Percentiles rank a stretch among this genome's conserved stretches.
Evolutionary conservation across 75 land plant species (phyloP).

Genomic region (Pseudotsuga menziesii): DNA sequence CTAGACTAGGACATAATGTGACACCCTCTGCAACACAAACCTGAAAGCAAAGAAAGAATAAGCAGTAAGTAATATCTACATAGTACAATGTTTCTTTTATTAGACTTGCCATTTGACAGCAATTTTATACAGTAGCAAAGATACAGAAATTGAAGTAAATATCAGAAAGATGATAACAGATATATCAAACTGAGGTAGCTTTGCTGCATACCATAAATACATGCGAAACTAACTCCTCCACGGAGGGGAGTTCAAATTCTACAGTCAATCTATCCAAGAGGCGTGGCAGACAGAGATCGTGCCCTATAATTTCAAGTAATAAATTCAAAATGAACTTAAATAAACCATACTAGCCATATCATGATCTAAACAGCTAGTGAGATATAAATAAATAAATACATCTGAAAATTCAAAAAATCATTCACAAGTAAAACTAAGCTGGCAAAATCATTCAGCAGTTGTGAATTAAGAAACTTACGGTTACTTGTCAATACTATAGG

Average conservation of each 20-base stretch:
- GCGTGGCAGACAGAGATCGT: constrained; percentile 54
- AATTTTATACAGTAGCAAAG: not conserved
- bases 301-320: constrained; percentile 21
- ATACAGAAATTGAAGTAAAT: not conserved
- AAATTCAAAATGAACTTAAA: not conserved
- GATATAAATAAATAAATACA: not conserved
- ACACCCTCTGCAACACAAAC: constrained; percentile 70
- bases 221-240: constrained; percentile 46
- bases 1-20: constrained; percentile 22
- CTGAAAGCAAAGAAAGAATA: constrained; percentile 27
- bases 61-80: not conserved
- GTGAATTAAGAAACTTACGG: constrained; percentile 42
- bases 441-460: not conserved
- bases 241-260: constrained; percentile 50
- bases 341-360: not conserved
- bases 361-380: not conserved
- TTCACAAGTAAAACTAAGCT: not conserved
- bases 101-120: not conserved
- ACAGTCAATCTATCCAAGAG: constrained; percentile 37
- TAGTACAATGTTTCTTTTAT: not conserved
- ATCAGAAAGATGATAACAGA: not conserved
- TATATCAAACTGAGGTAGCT: not conserved
- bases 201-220: constrained; percentile 43
- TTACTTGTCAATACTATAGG: constrained; percentile 94
- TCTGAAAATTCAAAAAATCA: too few relatives aligned